Conservation (phyloP, 306 rosid species). For the Gillenia trifoliata region DNA sequence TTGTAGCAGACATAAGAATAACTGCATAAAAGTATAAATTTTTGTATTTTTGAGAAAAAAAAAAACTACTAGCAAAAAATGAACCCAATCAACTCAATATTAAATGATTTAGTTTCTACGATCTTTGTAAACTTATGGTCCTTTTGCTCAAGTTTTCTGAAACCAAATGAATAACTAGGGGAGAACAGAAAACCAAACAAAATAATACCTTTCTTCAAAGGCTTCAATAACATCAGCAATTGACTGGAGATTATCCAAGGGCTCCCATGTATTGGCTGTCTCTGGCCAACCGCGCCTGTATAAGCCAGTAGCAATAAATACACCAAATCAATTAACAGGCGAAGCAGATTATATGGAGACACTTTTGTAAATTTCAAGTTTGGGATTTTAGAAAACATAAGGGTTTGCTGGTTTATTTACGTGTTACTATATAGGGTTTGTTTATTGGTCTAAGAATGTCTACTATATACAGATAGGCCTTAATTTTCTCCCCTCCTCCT, state of each 20-base stretch:
- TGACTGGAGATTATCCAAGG: conserved; percentile 79
- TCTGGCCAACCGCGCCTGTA: conserved; percentile 94
- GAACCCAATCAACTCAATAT: neutral
- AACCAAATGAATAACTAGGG: neutral
- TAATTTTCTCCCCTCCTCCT: neutral
- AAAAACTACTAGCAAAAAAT: neutral
- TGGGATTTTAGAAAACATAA: neutral
- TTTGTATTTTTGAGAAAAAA: neutral
- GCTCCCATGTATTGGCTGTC: conserved; percentile 95
- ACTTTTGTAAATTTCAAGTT: neutral
- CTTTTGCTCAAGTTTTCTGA: neutral
- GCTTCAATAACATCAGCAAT: conserved; percentile 74
- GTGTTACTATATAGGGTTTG: neutral
- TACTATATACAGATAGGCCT: neutral
- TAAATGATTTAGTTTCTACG: neutral
- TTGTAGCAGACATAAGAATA: neutral
- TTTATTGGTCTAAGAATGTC: neutral
- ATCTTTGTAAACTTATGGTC: neutral
- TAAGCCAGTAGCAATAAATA: conserved; percentile 18
- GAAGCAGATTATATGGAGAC: neutral
- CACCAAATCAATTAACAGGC: neutral
- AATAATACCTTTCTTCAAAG: conserved; percentile 68
- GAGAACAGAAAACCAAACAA: neutral
- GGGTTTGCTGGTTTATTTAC: neutral
- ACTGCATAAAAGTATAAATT: neutral